phyloP scores from a whole-genome alignment of 805 yeast species.

The Clavispora fructus region DNA sequence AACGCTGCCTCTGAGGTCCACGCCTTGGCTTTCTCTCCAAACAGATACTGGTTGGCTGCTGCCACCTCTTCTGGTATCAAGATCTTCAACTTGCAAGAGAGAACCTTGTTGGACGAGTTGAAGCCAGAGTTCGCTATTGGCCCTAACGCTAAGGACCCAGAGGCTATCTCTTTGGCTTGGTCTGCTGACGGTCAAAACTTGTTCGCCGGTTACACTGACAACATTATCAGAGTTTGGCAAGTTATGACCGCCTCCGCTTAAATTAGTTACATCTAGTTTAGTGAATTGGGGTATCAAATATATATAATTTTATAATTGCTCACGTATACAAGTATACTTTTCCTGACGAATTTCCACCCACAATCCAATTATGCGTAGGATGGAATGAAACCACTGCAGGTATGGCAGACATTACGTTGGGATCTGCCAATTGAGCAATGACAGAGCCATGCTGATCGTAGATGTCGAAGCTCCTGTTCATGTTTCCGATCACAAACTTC shows the following conservation, averaged over 20 bases:
- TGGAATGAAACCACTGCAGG: conserved; percentile 88
- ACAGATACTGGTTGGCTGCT: conserved; percentile 99
- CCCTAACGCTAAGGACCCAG: conserved; percentile 94
- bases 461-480: conserved; percentile 83
- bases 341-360: conserved; percentile 94
- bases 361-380: conserved; percentile 82
- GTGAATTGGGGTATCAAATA: background rate
- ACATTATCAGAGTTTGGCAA: conserved; percentile 99
- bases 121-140: conserved; percentile 92
- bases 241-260: conserved; percentile 81
- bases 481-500: conserved; percentile 87
- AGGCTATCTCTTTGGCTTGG: conserved; percentile 98
- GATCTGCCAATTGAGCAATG: conserved; percentile 65
- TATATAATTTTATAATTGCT: background rate
- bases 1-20: conserved; percentile 94
- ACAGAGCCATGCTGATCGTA: conserved; percentile 73
- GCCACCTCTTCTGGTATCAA: conserved; percentile 97
- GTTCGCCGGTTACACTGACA: conserved; percentile 99
- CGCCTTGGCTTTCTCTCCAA: conserved; percentile 99
- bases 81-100: conserved; percentile 96
- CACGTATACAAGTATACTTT: conserved; percentile 61
- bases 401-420: conserved; percentile 68
- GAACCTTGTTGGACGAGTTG: conserved; percentile 91
- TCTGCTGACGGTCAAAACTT: conserved; percentile 99
- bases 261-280: conserved; percentile 5